Evolutionary conservation across 1,284 basidiomycete species (phyloP).

Genomic region (Athelia psychrophila): DNA sequence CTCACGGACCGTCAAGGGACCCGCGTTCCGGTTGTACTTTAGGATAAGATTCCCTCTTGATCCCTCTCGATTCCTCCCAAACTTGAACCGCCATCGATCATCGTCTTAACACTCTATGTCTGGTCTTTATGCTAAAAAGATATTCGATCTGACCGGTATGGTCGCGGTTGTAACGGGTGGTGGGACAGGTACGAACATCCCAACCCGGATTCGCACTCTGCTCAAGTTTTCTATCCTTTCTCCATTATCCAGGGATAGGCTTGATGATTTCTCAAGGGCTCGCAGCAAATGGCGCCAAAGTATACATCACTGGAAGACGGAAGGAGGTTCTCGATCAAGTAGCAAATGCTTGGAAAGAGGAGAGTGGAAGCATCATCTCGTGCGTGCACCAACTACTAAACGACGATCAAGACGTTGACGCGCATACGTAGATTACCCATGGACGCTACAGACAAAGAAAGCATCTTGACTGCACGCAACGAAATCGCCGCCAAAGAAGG

Average conservation of each 20-base stretch:
- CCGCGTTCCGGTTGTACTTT: no score
- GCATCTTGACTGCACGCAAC: slow-evolving; percentile 55
- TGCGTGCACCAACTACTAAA: slow-evolving; percentile 30
- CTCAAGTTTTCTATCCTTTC: background rate
- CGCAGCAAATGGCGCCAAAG: slow-evolving; percentile 40
- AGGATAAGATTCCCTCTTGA: no score
- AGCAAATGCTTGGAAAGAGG: slow-evolving; percentile 42
- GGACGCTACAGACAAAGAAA: slow-evolving; percentile 69
- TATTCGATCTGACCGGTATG: slow-evolving; percentile 1
- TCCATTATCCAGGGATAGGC: slow-evolving; percentile 16
- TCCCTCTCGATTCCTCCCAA: no score
- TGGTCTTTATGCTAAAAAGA: background rate
- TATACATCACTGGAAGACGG: slow-evolving; percentile 36
- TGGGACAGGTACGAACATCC: background rate
- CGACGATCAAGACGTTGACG: slow-evolving; percentile 3
- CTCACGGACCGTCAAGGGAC: no score
- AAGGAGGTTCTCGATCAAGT: slow-evolving; percentile 57
- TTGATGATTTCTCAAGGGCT: slow-evolving; percentile 40
- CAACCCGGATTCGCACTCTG: background rate
- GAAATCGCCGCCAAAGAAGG: slow-evolving; percentile 59
- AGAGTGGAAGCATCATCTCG: slow-evolving; percentile 54
- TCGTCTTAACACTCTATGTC: background rate
- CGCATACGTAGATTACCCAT: slow-evolving; percentile 49
- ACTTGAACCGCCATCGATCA: no score
- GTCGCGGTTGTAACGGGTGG: background rate